Percentiles rank a stretch among this genome's conserved stretches.
These are phyloP conservation scores for Cornus florida DNA, from an alignment of 148 eudicot genomes.

Conservation along the genomic window DNA sequence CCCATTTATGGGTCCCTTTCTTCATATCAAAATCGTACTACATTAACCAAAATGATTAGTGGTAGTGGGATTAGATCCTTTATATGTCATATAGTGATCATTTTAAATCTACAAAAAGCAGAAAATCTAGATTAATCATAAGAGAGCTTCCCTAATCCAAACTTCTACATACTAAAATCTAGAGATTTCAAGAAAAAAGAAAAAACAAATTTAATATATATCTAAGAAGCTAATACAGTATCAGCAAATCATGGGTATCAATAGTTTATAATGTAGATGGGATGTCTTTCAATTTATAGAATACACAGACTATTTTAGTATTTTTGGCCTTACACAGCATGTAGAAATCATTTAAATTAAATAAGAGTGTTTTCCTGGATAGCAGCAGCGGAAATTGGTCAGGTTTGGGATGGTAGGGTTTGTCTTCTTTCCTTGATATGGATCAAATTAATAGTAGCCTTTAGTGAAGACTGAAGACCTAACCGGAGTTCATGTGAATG, in stretches of 20 bases:
- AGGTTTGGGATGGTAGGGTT: slow-evolving; percentile 4
- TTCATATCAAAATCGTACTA: neutral
- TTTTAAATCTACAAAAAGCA: neutral
- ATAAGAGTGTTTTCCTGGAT: neutral
- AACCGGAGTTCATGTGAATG: slow-evolving; percentile 25
- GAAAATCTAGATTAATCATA: neutral
- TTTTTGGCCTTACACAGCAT: neutral
- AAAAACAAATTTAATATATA: neutral
- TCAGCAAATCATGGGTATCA: neutral
- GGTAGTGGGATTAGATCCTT: slow-evolving; percentile 1
- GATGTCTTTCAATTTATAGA: too few species aligned
- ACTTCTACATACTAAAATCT: neutral
- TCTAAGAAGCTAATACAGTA: neutral
- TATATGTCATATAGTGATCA: neutral
- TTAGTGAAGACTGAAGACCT: slow-evolving; percentile 26
- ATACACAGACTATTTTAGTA: too few species aligned
- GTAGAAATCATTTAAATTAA: neutral
- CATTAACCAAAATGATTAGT: neutral
- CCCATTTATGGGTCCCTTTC: neutral
- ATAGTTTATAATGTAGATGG: neutral
- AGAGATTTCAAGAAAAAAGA: neutral
- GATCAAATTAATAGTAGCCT: slow-evolving; percentile 1
- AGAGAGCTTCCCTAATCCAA: neutral
- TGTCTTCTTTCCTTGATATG: neutral
- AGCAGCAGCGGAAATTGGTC: neutral